phyloP scores from a whole-genome alignment of 2,329 filamentous ascomycete species.

The Periconia digitata region DNA sequence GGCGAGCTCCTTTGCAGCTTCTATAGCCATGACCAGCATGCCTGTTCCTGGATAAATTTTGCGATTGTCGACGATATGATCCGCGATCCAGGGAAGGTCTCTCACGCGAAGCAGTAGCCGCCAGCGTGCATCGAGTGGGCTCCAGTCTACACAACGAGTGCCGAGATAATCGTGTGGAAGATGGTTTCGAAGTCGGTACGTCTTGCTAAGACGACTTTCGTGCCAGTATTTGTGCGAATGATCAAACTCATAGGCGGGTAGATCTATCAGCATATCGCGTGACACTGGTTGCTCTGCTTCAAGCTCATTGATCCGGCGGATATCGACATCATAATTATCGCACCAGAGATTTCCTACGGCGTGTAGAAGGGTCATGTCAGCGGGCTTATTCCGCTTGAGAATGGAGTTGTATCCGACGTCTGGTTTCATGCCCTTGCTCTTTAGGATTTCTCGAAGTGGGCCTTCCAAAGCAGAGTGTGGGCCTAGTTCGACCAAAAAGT shows the following conservation, averaged over 20 bases:
- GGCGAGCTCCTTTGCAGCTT: slow-evolving; percentile 3
- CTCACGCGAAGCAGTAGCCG: background rate
- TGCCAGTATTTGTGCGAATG: background rate
- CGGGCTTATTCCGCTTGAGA: background rate
- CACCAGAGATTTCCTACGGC: background rate
- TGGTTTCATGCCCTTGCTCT: too few relatives aligned
- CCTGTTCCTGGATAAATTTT: slow-evolving; percentile 45
- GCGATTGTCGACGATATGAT: background rate
- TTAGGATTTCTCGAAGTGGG: background rate
- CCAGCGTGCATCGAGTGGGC: background rate
- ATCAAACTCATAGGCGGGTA: background rate
- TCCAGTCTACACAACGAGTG: background rate
- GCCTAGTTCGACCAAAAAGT: slow-evolving; percentile 12
- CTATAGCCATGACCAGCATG: slow-evolving; percentile 44
- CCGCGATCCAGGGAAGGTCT: background rate
- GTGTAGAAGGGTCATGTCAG: background rate
- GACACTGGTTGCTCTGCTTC: background rate
- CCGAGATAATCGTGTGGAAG: background rate
- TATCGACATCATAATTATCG: background rate
- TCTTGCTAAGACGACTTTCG: background rate
- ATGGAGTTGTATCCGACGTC: background rate
- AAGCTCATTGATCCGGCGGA: background rate
- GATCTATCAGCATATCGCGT: background rate
- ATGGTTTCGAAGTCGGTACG: background rate
- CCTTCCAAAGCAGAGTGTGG: slow-evolving; percentile 7